A percentile compares a stretch with the other conserved stretches of the same genome.
phyloP scores from a whole-genome alignment of 2,329 filamentous ascomycete genomes.

The Trichoderma sp. region DNA sequence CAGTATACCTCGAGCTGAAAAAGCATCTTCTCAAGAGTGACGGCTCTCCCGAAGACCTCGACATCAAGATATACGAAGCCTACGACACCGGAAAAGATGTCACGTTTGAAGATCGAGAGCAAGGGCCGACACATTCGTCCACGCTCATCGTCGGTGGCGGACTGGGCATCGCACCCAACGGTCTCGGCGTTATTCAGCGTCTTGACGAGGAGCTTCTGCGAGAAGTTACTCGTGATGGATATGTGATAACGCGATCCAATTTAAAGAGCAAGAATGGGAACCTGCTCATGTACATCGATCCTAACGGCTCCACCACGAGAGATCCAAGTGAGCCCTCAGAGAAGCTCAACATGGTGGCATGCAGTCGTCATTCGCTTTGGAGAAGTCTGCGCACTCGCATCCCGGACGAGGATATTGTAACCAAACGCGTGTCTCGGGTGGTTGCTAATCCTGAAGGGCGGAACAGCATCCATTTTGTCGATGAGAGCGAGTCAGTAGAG shows the following conservation, averaged over 20 bases:
- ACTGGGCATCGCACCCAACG: slow-evolving; percentile 35
- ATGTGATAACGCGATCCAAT: slow-evolving; percentile 33
- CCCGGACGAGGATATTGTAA: slow-evolving; percentile 32
- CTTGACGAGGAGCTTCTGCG: slow-evolving; percentile 33
- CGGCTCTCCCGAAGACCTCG: slow-evolving; percentile 15
- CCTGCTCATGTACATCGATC: slow-evolving; percentile 32
- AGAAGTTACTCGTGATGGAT: slow-evolving; percentile 34
- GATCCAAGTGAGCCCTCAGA: not conserved
- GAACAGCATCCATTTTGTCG: slow-evolving; percentile 33
- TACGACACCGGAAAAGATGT: slow-evolving; percentile 33
- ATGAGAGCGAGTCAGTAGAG: slow-evolving; percentile 32
- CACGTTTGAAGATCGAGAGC: slow-evolving; percentile 29
- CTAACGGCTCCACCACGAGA: slow-evolving; percentile 8
- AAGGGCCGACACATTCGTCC: slow-evolving; percentile 33
- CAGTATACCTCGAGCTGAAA: slow-evolving; percentile 34
- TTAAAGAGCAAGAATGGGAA: slow-evolving; percentile 35
- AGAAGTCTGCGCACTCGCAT: slow-evolving; percentile 33
- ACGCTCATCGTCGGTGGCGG: slow-evolving; percentile 36
- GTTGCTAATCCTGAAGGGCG: slow-evolving; percentile 28
- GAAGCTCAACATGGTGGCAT: slow-evolving; percentile 33
- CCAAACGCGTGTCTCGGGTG: slow-evolving; percentile 33
- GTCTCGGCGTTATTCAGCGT: slow-evolving; percentile 35
- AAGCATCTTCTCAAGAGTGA: slow-evolving; percentile 32
- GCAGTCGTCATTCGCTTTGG: slow-evolving; percentile 36
- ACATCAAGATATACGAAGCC: slow-evolving; percentile 37